These are phyloP conservation scores for Leptomonas seymouri DNA, from an alignment of 208 protist species.

Conservation along the genomic window DNA sequence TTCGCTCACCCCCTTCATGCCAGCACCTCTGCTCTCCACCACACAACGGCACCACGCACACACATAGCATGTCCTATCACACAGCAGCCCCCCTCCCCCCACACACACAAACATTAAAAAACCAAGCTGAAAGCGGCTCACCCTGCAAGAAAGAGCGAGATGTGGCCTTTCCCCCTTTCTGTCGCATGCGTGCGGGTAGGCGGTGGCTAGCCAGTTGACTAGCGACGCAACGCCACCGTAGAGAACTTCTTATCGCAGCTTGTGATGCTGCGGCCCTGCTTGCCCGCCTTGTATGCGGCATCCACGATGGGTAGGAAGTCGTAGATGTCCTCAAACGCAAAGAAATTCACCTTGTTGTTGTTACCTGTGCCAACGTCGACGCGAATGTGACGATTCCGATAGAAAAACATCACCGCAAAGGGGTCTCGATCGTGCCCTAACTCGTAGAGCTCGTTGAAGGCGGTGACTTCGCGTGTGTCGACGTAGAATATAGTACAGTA, in stretches of 20 bases:
- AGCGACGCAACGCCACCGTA: slow-evolving; percentile 63
- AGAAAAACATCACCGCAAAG: slow-evolving; percentile 99
- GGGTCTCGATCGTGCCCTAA: slow-evolving; percentile 96
- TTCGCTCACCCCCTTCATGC: too few species aligned
- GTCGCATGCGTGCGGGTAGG: background rate
- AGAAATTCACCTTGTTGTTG: slow-evolving; percentile 99
- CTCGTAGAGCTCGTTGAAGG: slow-evolving; percentile 99
- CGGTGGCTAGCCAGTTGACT: background rate
- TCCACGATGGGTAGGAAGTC: slow-evolving; percentile 98
- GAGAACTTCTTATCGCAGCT: slow-evolving; percentile 98
- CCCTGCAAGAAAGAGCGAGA: too few species aligned
- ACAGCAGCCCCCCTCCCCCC: too few species aligned
- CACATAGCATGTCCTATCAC: too few species aligned
- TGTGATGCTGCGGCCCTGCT: slow-evolving; percentile 95
- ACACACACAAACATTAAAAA: too few species aligned
- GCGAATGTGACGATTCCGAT: slow-evolving; percentile 99
- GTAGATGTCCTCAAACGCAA: slow-evolving; percentile 94
- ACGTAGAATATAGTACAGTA: slow-evolving; percentile 83
- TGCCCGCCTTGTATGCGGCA: slow-evolving; percentile 95
- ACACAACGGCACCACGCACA: too few species aligned
- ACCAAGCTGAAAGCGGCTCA: background rate
- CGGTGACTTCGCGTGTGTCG: slow-evolving; percentile 90
- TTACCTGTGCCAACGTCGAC: slow-evolving; percentile 99
- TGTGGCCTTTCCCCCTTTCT: too few species aligned
- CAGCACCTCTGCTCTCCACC: too few species aligned